Evolutionary conservation across 139 green algal genomes (phyloP).

Genomic region (Mesotaenium endlicherianum): DNA sequence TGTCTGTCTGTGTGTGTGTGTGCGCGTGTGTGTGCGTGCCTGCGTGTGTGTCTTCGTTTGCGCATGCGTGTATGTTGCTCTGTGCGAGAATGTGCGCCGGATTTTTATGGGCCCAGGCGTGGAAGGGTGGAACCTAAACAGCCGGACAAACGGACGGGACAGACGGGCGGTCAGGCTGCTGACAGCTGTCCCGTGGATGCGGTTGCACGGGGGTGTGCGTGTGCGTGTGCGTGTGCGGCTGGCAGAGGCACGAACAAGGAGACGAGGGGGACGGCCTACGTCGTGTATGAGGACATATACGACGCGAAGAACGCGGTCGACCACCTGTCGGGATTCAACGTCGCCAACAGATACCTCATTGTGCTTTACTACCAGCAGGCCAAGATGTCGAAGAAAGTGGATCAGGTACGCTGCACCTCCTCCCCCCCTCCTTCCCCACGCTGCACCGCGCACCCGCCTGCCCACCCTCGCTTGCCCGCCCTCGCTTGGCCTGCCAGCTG

Average conservation of each 20-base stretch:
- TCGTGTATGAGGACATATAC: constrained; percentile 99
- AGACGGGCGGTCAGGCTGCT: too few relatives aligned
- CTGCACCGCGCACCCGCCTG: not conserved
- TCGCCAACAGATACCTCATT: constrained; percentile 77
- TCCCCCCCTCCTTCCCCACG: not conserved
- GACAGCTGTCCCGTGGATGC: too few relatives aligned
- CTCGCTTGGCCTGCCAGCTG: not conserved
- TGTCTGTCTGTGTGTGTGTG: too few relatives aligned
- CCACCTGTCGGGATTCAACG: constrained; percentile 95
- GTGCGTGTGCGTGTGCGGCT: not conserved
- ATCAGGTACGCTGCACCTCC: constrained; percentile 17
- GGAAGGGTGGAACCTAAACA: too few relatives aligned
- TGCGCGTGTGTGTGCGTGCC: too few relatives aligned
- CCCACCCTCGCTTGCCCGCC: not conserved
- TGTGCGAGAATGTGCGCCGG: too few relatives aligned
- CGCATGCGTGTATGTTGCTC: too few relatives aligned
- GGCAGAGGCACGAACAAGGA: constrained; percentile 80
- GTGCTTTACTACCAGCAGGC: constrained; percentile 89
- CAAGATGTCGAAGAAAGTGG: constrained; percentile 77
- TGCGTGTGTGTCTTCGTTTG: too few relatives aligned
- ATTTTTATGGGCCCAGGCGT: too few relatives aligned
- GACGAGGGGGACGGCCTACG: constrained; percentile 91
- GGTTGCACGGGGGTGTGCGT: too few relatives aligned
- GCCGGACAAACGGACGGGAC: too few relatives aligned
- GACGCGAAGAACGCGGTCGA: constrained; percentile 93